Evolutionary conservation across 805 yeast species (phyloP).

Genomic region (Kazachstania kunashirensis): DNA sequence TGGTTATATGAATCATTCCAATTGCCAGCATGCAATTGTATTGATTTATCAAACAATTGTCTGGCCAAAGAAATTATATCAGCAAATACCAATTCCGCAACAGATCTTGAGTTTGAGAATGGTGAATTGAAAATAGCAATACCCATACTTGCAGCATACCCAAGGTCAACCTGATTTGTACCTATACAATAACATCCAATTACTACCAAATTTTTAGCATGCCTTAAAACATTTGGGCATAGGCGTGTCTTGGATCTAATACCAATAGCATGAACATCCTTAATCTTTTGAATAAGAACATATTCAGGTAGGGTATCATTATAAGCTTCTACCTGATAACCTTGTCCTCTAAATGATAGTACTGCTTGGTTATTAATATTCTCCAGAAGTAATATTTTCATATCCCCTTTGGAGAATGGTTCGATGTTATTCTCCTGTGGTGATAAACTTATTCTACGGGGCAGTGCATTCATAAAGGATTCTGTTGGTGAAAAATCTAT

Average conservation of each 20-base stretch:
- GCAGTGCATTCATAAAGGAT: conserved; percentile 45
- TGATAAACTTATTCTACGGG: conserved; percentile 32
- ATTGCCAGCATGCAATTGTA: conserved; percentile 87
- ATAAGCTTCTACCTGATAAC: conserved; percentile 91
- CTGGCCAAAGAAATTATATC: conserved; percentile 88
- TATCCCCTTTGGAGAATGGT: conserved; percentile 93
- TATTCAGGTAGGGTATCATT: conserved; percentile 82
- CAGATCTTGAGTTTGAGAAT: conserved; percentile 95
- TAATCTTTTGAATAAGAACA: conserved; percentile 85
- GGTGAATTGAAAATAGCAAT: conserved; percentile 97
- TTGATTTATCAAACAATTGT: conserved; percentile 91
- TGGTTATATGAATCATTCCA: conserved; percentile 92
- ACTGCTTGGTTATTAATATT: conserved; percentile 89
- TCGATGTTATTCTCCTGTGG: conserved; percentile 61
- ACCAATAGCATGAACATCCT: conserved; percentile 90
- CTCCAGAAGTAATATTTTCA: conserved; percentile 80
- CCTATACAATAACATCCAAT: conserved; percentile 99
- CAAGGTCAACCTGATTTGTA: conserved; percentile 91
- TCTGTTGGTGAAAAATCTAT: conserved; percentile 62
- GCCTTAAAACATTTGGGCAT: conserved; percentile 63
- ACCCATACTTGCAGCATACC: conserved; percentile 84
- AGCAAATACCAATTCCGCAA: conserved; percentile 92
- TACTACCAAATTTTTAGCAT: conserved; percentile 80
- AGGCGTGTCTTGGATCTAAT: conserved; percentile 92
- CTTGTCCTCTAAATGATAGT: conserved; percentile 72